Evolutionary conservation across 306 rosid genomes (phyloP), one percentile per base, ranked within the genome.

Genomic region (Quercus agrifolia): DNA sequence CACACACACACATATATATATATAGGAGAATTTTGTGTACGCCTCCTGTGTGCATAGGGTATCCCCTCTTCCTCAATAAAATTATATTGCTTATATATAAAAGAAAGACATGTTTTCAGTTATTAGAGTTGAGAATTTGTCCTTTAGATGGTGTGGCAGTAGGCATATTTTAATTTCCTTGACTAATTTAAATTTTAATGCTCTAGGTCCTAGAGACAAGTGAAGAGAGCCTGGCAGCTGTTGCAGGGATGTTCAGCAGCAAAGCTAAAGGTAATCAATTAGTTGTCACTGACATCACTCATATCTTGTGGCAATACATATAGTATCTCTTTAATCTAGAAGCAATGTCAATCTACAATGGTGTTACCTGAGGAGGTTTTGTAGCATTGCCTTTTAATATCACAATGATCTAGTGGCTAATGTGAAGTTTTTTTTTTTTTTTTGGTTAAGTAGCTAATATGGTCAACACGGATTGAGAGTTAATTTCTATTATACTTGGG

Each of bases 161-260:
- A 33, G 28, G 25, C 35, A 38, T 55, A 23, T 1, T 64, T 56
- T 20, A 69, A 30, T 76, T 30, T 27, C 75, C 5, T 61, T 71
- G 38, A 75, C 81, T 76, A 74, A 79, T 63, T 58, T 54, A 74
- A 75, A 20, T 67, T 51, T 69, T 68, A 78, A 56, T 69, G 66
- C 79, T 78, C 58, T 77, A 94, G 99, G 85, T 84, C 84, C 93
- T 89, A 78, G 99, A 94, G 87, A 81, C 95, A 49, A 90, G 95
- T 86, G 99, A 94, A 83, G 99, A 94, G 89, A 92, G 97, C 88
- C 80, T 94, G 87, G 92, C 97, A 70, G 99, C 99, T 78, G 99
- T 94, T 69, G 99, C 99, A 79, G 99, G 99, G 81, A 94, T 94
- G 97, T 94, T 94, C 86, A 92, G 96, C 87, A 94, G 97, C 92